A percentile compares a stretch with the other conserved stretches of the same genome.
These are phyloP conservation scores for Cladophialophora carrionii DNA, from an alignment of 2,329 filamentous ascomycete genomes.

Conservation along the genomic window DNA sequence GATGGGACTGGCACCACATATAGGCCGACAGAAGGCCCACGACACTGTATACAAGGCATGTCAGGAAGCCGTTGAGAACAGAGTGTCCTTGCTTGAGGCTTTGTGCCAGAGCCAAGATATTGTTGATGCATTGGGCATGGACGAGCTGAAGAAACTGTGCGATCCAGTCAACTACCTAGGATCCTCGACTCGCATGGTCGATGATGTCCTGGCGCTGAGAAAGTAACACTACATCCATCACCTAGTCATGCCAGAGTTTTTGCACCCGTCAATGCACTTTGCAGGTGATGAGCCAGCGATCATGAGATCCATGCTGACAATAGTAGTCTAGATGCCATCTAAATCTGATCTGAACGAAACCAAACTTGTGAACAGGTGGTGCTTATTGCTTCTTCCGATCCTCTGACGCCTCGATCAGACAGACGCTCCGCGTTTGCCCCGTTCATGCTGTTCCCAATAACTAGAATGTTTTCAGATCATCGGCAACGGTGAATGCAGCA, in stretches of 20 bases:
- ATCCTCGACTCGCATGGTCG: constrained; percentile 31
- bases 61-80: constrained; percentile 53
- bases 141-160: constrained; percentile 57
- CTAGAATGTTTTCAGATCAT: neutral
- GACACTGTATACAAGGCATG: constrained; percentile 62
- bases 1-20: constrained; percentile 59
- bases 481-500: neutral
- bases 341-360: neutral
- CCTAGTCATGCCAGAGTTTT: neutral
- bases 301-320: neutral
- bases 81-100: constrained; percentile 50
- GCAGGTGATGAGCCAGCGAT: neutral
- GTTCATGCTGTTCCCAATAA: neutral
- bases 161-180: constrained; percentile 57
- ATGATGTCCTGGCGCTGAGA: constrained; percentile 25
- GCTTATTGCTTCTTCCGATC: neutral
- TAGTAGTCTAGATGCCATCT: neutral
- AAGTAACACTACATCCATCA: neutral
- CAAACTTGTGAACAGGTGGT: neutral
- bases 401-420: too few relatives aligned
- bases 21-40: constrained; percentile 59
- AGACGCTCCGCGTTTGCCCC: neutral
- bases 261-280: neutral
- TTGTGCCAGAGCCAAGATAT: constrained; percentile 48
- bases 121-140: constrained; percentile 48